These are phyloP conservation scores for Thraustotheca clavata DNA, from an alignment of 352 stramenopile species.

Conservation along the genomic window DNA sequence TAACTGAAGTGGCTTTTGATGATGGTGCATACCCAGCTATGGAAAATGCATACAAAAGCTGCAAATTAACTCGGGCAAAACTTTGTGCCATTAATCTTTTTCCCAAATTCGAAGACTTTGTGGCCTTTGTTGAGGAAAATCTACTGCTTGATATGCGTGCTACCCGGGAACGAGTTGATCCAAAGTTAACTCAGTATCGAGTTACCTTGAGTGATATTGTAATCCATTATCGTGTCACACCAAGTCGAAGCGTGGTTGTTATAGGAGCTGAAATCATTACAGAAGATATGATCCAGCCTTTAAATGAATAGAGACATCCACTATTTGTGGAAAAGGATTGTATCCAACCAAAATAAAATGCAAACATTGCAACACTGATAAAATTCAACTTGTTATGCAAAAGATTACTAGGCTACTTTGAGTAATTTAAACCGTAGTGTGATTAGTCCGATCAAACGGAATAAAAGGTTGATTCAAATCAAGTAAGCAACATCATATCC, in stretches of 20 bases:
- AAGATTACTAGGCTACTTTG: neutral
- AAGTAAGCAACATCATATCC: neutral
- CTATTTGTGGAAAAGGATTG: neutral
- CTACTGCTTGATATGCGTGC: slow-evolving; percentile 14
- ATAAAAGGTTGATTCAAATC: slow-evolving; percentile 3
- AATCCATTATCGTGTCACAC: neutral
- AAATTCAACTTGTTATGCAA: neutral
- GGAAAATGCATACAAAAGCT: neutral
- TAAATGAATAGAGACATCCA: slow-evolving; percentile 5
- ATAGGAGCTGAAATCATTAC: slow-evolving; percentile 3
- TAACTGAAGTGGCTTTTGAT: slow-evolving; percentile 5
- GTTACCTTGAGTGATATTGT: slow-evolving; percentile 17
- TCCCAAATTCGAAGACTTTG: neutral
- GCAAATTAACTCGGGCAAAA: neutral
- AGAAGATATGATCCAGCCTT: neutral
- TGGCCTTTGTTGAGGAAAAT: slow-evolving; percentile 12
- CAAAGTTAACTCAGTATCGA: slow-evolving; percentile 14
- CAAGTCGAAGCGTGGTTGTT: neutral
- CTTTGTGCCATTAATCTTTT: slow-evolving; percentile 7
- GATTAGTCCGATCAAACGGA: neutral
- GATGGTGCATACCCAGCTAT: neutral
- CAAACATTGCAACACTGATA: neutral
- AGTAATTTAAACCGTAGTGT: neutral
- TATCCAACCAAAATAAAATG: neutral
- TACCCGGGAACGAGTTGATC: slow-evolving; percentile 14